Base-by-base conservation (phyloP, 2,329 filamentous ascomycete genomes). In the Nemania abortiva region DNA sequence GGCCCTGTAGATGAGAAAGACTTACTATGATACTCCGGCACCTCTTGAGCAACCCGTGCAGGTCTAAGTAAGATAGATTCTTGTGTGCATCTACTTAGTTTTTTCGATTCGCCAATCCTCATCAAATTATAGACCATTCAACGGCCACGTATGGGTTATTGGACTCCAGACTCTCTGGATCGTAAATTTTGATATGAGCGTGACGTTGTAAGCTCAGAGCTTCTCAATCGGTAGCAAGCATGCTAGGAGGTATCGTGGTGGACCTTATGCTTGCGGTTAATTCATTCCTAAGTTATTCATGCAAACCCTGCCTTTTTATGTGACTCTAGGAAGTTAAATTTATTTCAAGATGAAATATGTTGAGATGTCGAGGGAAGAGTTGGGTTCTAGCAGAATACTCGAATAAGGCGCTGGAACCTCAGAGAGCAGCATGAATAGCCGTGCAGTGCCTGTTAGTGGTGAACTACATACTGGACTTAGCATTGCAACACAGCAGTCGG, bases 361-460 rank as follows among this genome's bases (percentile, higher is more conserved):
- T 42, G n/a, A 42, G 10, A 3, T 49, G 29, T 5, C 11, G 18
- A 50, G 11, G 31, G 31, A 42, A 11, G 20, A 20, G 47, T 22
- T 37, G 52, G 31, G 13, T 24, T 37, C 15, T 37, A 29, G 18
- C 11, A 9, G 4, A 57, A 58, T 53, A n/a, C 24, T 47, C 31
- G 15, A 24, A 27, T 1, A n/a, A 54, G 29, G 60, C 68, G 59
- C 49, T 24, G 3, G 24, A 39, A 45, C 34, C 69, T 63, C 65
- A 13, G 22, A 49, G 50, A 49, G 15, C 5, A 29, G 7, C 29
- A 52, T 68, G 58, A 63, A 52, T 24, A 15, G 22, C 11, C 34
- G 68, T 70, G 56, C 20, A 6, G 6, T 13, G 37, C n/a, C 5
- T 66, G 69, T 70, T 70, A 70, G 63, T 63, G 18, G 69, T 68